Base-by-base conservation (phyloP, 495 filamentous ascomycete species). In the Xylaria longipes region DNA sequence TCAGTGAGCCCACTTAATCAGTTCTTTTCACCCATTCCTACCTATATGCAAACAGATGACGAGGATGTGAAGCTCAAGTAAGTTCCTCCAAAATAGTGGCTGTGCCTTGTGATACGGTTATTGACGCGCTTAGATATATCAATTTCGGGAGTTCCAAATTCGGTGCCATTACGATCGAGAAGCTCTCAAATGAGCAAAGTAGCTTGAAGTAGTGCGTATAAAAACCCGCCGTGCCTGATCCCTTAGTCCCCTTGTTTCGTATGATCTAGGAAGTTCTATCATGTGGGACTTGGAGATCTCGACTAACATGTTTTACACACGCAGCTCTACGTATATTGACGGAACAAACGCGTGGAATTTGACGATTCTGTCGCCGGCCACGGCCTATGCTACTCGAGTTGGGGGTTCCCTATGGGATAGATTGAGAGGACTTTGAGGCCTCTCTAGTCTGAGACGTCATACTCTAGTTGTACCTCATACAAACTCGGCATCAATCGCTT, bases 121-220 rank as follows among this genome's bases (percentile, higher is more conserved):
- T 60, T 73, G 65, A 75, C 41, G 66, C 27, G 31, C 5, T 27
- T 61, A 91, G 90, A 76, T 97, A 97, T 73, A 87, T 93, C 33
- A 92, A 96, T 0, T 87, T 89, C 76, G 96, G 96, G 1, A 96
- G 97, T 77, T 92, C 88, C 63, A 99, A 99, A 79, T 95, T 97
- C 76, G 95, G 95, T 1, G 89, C 92, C 1, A 86, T 99, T n/a
- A 92, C 94, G 37, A 94, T 99, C 57, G 88, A 90, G 66, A 89
- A 89, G 48, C 82, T 84, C 35, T 85, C 88, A n/a, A 82, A 84
- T 12, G 84, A 85, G 65, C 87, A 90, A 73, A 86, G 87, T 69
- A 87, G 91, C 29, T 80, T 98, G 37, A 92, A 90, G 57, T 97
- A 97, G n/a, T n/a, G n/a, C n/a, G n/a, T n/a, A n/a, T n/a, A n/a